phyloP scores from a whole-genome alignment of 2,329 filamentous ascomycete species.

The Pseudopithomyces maydicus region DNA sequence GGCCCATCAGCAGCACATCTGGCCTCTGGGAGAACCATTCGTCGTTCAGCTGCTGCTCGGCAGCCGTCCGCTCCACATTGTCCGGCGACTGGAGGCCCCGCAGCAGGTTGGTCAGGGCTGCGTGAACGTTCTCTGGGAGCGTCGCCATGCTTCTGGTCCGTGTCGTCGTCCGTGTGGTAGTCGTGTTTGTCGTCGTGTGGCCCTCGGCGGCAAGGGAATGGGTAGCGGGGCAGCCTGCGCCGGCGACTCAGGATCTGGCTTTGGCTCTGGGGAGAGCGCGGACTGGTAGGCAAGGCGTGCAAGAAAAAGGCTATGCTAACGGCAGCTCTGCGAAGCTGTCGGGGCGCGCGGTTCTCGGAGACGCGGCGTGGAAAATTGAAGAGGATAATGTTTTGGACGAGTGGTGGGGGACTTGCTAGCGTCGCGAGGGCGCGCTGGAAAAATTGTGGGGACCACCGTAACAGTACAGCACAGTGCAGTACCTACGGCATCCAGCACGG shows the following conservation, averaged over 20 bases:
- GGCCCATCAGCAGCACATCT: slow-evolving; percentile 88
- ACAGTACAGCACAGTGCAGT: too few species aligned
- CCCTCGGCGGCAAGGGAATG: slow-evolving; percentile 1
- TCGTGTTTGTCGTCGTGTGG: slow-evolving; percentile 18
- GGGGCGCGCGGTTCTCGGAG: not conserved
- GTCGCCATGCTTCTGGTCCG: slow-evolving; percentile 70
- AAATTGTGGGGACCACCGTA: slow-evolving; percentile 1
- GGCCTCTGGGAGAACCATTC: slow-evolving; percentile 85
- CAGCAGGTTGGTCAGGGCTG: slow-evolving; percentile 83
- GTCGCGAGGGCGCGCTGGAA: slow-evolving; percentile 1
- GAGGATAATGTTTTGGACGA: slow-evolving; percentile 3
- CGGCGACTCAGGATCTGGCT: too few species aligned
- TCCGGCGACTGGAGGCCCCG: slow-evolving; percentile 87
- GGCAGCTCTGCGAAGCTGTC: not conserved
- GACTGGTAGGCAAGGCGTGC: not conserved
- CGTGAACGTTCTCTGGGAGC: slow-evolving; percentile 81
- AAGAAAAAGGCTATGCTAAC: not conserved
- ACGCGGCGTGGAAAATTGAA: slow-evolving; percentile 5
- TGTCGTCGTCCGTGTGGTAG: slow-evolving; percentile 4
- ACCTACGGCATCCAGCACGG: not conserved
- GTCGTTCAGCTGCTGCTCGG: slow-evolving; percentile 87
- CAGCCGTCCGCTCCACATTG: slow-evolving; percentile 81
- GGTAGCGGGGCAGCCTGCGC: slow-evolving; percentile 5
- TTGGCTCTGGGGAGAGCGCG: not conserved
- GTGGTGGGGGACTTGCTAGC: slow-evolving; percentile 6